Percentiles rank a stretch among this genome's conserved stretches.
Evolutionary conservation across 2,329 filamentous ascomycete genomes (phyloP).

Genomic region (Pseudopyricularia cyperi): DNA sequence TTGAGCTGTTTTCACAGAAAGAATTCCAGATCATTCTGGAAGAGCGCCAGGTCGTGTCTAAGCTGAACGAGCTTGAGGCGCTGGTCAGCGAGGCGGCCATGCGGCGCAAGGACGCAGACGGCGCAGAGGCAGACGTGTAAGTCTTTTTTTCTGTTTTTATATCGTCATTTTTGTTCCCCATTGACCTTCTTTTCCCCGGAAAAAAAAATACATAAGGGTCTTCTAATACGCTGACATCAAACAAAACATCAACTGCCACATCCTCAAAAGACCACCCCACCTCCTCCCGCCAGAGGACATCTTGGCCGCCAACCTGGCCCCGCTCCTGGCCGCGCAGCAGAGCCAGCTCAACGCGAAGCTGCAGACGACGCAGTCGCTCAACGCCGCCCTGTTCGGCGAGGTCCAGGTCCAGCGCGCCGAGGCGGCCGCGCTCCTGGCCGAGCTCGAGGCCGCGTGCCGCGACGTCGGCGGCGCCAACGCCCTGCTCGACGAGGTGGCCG

Average conservation of each 20-base stretch:
- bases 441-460: slow-evolving; percentile 35
- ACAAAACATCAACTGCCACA: not conserved
- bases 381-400: slow-evolving; percentile 37
- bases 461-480: slow-evolving; percentile 40
- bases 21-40: slow-evolving; percentile 44
- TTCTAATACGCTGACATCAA: no score
- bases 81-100: slow-evolving; percentile 37
- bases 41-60: slow-evolving; percentile 37
- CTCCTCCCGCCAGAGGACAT: slow-evolving; percentile 38
- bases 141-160: slow-evolving; percentile 10
- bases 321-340: slow-evolving; percentile 38
- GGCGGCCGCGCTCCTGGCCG: slow-evolving; percentile 34
- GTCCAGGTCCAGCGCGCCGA: slow-evolving; percentile 41
- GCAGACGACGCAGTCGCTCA: slow-evolving; percentile 42
- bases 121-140: slow-evolving; percentile 13
- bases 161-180: not conserved
- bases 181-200: not conserved
- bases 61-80: slow-evolving; percentile 45
- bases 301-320: slow-evolving; percentile 40
- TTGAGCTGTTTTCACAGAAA: slow-evolving; percentile 21
- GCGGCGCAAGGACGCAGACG: slow-evolving; percentile 19
- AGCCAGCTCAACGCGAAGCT: slow-evolving; percentile 43
- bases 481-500: slow-evolving; percentile 31
- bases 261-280: slow-evolving; percentile 25
- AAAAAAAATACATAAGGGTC: not conserved